phyloP scores from a whole-genome alignment of 2,329 filamentous ascomycete genomes.

The Bipolaris sorokiniana region DNA sequence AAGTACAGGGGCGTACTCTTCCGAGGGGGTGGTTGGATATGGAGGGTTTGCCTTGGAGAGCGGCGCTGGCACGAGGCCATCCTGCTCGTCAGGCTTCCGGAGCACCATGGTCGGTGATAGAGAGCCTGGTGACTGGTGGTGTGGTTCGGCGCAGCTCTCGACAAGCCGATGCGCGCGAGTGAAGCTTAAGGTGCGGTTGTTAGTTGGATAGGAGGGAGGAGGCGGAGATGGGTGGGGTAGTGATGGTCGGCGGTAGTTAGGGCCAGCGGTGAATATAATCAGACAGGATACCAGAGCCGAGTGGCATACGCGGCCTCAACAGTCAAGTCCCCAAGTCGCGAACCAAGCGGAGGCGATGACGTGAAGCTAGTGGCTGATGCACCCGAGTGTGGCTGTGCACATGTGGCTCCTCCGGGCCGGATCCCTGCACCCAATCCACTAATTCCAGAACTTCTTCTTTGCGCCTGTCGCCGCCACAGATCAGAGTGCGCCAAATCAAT shows the following conservation, averaged over 20 bases:
- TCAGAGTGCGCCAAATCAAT: slow-evolving; percentile 1
- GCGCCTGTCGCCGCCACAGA: background rate
- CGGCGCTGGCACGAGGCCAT: slow-evolving; percentile 49
- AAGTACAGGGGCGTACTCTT: slow-evolving; percentile 36
- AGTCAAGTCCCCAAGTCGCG: slow-evolving; percentile 4
- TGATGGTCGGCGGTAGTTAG: background rate
- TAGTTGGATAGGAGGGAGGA: background rate
- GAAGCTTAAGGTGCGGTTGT: background rate
- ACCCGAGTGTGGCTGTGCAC: background rate
- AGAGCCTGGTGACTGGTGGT: slow-evolving; percentile 1
- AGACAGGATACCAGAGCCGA: slow-evolving; percentile 5
- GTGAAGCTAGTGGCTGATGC: slow-evolving; percentile 12
- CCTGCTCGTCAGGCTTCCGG: slow-evolving; percentile 49
- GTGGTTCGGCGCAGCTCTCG: background rate
- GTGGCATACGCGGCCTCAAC: slow-evolving; percentile 14
- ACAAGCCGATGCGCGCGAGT: slow-evolving; percentile 1
- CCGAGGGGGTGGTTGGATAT: slow-evolving; percentile 53
- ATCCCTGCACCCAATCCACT: slow-evolving; percentile 15
- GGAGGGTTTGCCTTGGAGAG: slow-evolving; percentile 52
- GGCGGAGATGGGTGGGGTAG: background rate
- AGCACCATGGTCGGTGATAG: slow-evolving; percentile 51
- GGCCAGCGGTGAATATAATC: background rate
- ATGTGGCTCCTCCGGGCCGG: background rate
- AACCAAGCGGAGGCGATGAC: slow-evolving; percentile 22
- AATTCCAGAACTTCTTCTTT: slow-evolving; percentile 8